Percentiles rank a stretch among this genome's conserved stretches.
Evolutionary conservation across 1,284 basidiomycete species (phyloP).

Genomic region (Cerioporus squamosus): DNA sequence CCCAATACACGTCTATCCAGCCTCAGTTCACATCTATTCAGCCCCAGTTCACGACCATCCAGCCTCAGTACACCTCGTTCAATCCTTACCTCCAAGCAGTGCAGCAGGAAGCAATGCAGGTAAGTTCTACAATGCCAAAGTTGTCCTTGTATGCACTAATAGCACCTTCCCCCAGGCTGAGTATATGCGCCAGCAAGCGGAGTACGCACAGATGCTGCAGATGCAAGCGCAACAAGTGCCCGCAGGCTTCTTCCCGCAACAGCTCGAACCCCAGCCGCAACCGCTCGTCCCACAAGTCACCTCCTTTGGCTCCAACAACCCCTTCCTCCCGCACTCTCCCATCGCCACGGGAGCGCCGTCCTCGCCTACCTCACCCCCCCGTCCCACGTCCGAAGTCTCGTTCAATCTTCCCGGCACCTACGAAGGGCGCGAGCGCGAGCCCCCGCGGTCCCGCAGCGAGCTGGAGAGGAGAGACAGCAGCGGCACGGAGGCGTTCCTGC

Average conservation of each 20-base stretch:
- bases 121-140: conserved; percentile 47
- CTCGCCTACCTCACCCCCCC: conserved; percentile 33
- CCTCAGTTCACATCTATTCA: conserved; percentile 40
- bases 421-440: conserved; percentile 9
- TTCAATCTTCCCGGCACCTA: conserved; percentile 29
- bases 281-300: conserved; percentile 63
- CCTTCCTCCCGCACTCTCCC: conserved; percentile 65
- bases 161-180: conserved; percentile 52
- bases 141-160: conserved; percentile 88
- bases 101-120: conserved; percentile 77
- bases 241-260: too few species aligned
- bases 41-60: conserved; percentile 73
- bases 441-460: not conserved
- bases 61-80: conserved; percentile 82
- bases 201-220: conserved; percentile 49
- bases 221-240: conserved; percentile 13
- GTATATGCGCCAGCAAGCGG: conserved; percentile 70
- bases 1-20: conserved; percentile 42
- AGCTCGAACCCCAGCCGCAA: conserved; percentile 28
- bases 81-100: conserved; percentile 93
- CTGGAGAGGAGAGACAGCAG: not conserved
- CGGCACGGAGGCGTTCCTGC: conserved; percentile 30
- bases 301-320: conserved; percentile 87
- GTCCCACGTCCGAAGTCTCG: conserved; percentile 28
- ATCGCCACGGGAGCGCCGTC: conserved; percentile 36